phyloP scores from a whole-genome alignment of 352 stramenopile genomes.

The Phytophthora aleatoria region DNA sequence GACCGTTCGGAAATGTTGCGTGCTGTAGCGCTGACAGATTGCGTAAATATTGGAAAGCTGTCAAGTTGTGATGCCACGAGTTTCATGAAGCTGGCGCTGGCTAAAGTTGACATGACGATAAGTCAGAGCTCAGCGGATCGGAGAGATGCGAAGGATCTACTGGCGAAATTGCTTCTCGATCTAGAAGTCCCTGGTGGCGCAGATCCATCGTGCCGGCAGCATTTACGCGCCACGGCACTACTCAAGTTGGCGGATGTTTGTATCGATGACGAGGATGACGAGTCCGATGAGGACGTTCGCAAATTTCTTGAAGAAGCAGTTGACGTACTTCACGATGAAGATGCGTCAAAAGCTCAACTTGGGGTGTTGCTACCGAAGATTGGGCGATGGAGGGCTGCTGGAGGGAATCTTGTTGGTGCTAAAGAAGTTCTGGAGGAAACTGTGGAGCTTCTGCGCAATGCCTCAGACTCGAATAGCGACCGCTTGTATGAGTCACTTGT shows the following conservation, averaged over 20 bases:
- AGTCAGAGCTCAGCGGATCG: conserved; percentile 2
- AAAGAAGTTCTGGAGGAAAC: conserved; percentile 42
- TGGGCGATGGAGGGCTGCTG: conserved; percentile 33
- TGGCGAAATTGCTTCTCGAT: conserved; percentile 36
- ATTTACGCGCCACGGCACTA: conserved; percentile 27
- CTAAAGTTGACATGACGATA: conserved; percentile 45
- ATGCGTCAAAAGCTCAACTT: conserved; percentile 15
- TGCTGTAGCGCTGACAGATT: conserved; percentile 46
- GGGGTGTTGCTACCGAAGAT: conserved; percentile 37
- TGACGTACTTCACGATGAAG: conserved; percentile 23
- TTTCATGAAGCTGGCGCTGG: conserved; percentile 45
- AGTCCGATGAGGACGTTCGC: conserved; percentile 34
- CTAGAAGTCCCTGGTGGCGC: conserved; percentile 25
- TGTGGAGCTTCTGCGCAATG: conserved; percentile 25
- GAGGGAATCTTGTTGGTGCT: conserved; percentile 34
- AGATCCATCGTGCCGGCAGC: conserved; percentile 29
- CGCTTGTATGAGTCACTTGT: conserved; percentile 54
- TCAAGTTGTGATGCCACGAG: conserved; percentile 28
- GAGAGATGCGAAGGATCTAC: conserved; percentile 29
- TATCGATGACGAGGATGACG: conserved; percentile 22
- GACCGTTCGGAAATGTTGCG: conserved; percentile 30
- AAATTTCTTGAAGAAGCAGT: conserved; percentile 37
- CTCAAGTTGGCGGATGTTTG: conserved; percentile 36
- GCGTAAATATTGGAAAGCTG: conserved; percentile 43
- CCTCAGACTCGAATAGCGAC: conserved; percentile 20